Evolutionary conservation across 2,329 filamentous ascomycete species (phyloP).

Genomic region (Paraconiothyrium sp.): DNA sequence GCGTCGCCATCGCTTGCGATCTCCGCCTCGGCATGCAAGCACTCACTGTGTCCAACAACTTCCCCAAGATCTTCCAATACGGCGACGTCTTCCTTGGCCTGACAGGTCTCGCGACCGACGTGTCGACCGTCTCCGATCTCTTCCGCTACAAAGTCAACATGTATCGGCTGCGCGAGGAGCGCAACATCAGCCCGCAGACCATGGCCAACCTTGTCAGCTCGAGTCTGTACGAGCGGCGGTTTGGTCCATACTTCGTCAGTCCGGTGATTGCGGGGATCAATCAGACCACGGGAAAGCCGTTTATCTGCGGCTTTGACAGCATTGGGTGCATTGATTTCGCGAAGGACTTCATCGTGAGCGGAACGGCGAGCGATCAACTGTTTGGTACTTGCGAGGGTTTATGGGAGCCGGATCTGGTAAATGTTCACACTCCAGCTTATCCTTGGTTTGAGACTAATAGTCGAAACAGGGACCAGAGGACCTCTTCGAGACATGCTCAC

Average conservation of each 20-base stretch:
- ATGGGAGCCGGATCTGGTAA: conserved; percentile 96
- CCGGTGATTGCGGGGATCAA: conserved; percentile 96
- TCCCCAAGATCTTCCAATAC: conserved; percentile 99
- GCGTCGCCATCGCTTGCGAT: conserved; percentile 98
- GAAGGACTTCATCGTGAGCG: conserved; percentile 98
- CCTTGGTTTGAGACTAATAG: conserved; percentile 20
- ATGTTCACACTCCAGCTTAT: not conserved
- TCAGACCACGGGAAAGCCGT: conserved; percentile 90
- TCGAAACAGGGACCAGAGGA: conserved; percentile 79
- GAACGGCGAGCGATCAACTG: conserved; percentile 94
- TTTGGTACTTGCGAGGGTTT: conserved; percentile 98
- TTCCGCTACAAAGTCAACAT: conserved; percentile 99
- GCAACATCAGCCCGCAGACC: conserved; percentile 91
- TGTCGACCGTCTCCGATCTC: conserved; percentile 91
- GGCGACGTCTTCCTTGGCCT: conserved; percentile 94
- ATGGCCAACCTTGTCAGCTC: conserved; percentile 92
- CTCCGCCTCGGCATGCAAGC: conserved; percentile 96
- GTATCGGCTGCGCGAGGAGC: conserved; percentile 98
- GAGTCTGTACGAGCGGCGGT: conserved; percentile 92
- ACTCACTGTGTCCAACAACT: conserved; percentile 98
- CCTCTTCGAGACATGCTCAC: conserved; percentile 97
- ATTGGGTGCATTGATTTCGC: conserved; percentile 99
- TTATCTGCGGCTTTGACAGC: conserved; percentile 98
- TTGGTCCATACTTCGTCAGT: conserved; percentile 95
- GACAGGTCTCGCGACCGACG: conserved; percentile 95